These are phyloP conservation scores for Botrytis paeoniae DNA, from an alignment of 2,329 filamentous ascomycete species.

Conservation along the genomic window DNA sequence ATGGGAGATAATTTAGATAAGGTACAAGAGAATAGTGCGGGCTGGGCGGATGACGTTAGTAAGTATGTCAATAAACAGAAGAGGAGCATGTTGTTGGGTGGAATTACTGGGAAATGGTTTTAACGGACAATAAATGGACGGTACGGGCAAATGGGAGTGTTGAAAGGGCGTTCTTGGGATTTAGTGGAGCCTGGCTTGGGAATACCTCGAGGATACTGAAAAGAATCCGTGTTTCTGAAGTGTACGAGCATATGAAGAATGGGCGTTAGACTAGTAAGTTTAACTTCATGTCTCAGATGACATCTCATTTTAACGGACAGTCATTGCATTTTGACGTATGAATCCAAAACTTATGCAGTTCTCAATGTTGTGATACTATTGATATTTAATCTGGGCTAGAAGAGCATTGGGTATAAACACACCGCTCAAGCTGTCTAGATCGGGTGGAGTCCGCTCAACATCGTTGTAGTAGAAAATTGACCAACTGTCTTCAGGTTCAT, in stretches of 20 bases:
- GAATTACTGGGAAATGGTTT: conserved; percentile 58
- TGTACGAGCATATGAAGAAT: not conserved
- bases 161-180: conserved; percentile 11
- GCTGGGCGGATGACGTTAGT: conserved; percentile 82
- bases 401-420: not conserved
- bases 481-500: not conserved
- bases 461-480: not conserved
- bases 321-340: not conserved
- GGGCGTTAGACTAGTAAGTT: not conserved
- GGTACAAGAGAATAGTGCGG: conserved; percentile 74
- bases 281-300: not conserved
- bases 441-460: not conserved
- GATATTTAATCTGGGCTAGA: not conserved
- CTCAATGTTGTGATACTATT: not conserved
- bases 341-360: not conserved
- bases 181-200: not conserved
- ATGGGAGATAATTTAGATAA: conserved; percentile 83
- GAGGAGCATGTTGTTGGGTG: conserved; percentile 73
- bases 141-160: no score
- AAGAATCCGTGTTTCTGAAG: no score
- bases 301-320: not conserved
- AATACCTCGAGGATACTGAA: not conserved
- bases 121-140: conserved; percentile 16
- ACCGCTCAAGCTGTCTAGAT: not conserved
- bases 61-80: conserved; percentile 89